Evolutionary conservation across 1,139 yeast genomes (phyloP), one percentile per base, ranked within the genome.

Genomic region (Tardiomyces depauwii): DNA sequence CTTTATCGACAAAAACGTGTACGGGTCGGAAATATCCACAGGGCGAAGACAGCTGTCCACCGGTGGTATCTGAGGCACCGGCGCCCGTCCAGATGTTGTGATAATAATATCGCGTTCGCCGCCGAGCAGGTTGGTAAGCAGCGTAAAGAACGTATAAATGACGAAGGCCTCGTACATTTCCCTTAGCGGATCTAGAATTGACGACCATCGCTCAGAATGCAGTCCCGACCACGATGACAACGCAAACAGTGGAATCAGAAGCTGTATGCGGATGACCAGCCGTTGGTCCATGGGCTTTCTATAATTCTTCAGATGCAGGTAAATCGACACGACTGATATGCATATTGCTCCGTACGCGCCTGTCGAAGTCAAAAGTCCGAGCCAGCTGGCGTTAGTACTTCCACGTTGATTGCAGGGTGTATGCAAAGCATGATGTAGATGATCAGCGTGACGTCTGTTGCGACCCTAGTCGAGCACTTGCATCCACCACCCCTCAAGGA

Each of bases 91-190:
- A 47, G 85, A 76, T 9, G 91, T 74, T 53, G 71, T 67, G 44
- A 85, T 77, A 33, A 91, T 82, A 38, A 91, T 87, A 52, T 78
- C 78, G 43, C 95, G 68, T 61, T 91, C 98, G 25, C 98, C 99
- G 0, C 97, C 97, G 12, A 91, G 72, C 70, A 87, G 76, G 51
- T 81, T 78, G 1, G 94, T 87, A 47, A 93, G 68, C 39, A 89
- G 70, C 21, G 91, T 76, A 66, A 86, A 89, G 63, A 91, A 91
- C 2, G 96, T 88, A 62, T 91, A 93, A 41, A 91, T 85, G 41
- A 89, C 96, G 65, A 93, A 86, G 0, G 97, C 96, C 64, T 93
- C 99, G 63, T 91, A 91, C 1, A 89, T 78, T 59, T 91, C 98
- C 46, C 94, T 71, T 1, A 84, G 56, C 0, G 96, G 95, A 52